Percentiles rank a stretch among this genome's conserved stretches.
Conservation (phyloP, 331 rosid species). For the Acacia pycnantha region DNA sequence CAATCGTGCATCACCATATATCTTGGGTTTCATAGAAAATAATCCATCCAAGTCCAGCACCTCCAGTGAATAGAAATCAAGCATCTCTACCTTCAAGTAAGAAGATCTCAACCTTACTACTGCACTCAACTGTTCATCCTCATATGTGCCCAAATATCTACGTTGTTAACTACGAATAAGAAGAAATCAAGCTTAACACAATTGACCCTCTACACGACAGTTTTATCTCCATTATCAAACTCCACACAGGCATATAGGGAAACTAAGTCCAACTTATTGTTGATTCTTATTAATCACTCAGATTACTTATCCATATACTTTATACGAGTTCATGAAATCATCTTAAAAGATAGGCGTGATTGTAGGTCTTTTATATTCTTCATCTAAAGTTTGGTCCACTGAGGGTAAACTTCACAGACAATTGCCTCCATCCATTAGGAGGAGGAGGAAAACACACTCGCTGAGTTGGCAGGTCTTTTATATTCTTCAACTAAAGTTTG, state of each 20-base stretch:
- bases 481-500: too few species aligned
- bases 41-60: neutral
- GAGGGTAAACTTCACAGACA: neutral
- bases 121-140: neutral
- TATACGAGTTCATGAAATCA: neutral
- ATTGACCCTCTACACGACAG: neutral
- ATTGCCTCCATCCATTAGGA: neutral
- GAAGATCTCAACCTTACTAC: neutral
- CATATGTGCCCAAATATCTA: neutral
- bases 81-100: conserved; percentile 3
- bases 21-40: neutral
- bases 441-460: neutral
- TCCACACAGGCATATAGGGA: neutral
- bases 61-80: neutral
- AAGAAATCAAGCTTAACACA: neutral
- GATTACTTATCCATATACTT: neutral
- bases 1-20: neutral
- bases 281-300: neutral
- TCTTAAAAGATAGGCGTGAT: neutral
- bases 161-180: neutral
- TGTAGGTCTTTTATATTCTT: conserved; percentile 7
- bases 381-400: neutral
- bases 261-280: neutral
- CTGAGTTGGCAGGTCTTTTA: neutral
- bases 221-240: neutral